Evolutionary conservation across 148 eudicot species (phyloP).

Genomic region (Gaultheria prostrata): DNA sequence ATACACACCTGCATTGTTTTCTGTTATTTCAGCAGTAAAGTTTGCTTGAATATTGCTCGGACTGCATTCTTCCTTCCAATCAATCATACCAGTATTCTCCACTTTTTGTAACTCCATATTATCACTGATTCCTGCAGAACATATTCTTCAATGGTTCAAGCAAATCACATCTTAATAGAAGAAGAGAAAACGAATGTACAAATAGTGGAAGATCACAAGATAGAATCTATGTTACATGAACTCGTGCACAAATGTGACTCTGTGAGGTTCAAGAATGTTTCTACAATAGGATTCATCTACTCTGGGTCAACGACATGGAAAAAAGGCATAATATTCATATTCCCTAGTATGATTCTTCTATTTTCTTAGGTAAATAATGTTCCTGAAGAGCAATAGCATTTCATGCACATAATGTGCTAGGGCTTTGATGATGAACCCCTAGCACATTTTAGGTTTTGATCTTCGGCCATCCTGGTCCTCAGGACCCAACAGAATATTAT

Average conservation of each 20-base stretch:
- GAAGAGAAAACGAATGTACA: neutral
- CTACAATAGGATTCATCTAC: neutral
- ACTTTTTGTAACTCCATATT: conserved; percentile 13
- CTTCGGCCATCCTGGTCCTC: too few species aligned
- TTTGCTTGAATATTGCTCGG: neutral
- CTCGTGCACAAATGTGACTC: neutral
- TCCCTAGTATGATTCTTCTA: neutral
- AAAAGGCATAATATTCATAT: neutral
- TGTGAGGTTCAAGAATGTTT: neutral
- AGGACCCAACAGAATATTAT: too few species aligned
- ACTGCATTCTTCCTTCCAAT: neutral
- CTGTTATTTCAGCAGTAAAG: neutral
- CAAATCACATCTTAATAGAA: neutral
- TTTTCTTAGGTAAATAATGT: neutral
- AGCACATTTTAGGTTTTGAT: too few species aligned
- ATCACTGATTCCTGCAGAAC: conserved; percentile 19
- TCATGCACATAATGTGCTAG: neutral
- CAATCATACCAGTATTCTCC: neutral
- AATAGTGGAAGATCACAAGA: neutral
- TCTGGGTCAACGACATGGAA: neutral
- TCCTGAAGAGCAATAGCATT: neutral
- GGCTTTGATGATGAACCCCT: too few species aligned
- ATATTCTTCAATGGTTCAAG: neutral
- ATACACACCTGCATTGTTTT: conserved; percentile 16
- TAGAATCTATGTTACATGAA: neutral